Base-by-base conservation (phyloP, 805 yeast species). In the Zygosaccharomyces pseudorouxii region DNA sequence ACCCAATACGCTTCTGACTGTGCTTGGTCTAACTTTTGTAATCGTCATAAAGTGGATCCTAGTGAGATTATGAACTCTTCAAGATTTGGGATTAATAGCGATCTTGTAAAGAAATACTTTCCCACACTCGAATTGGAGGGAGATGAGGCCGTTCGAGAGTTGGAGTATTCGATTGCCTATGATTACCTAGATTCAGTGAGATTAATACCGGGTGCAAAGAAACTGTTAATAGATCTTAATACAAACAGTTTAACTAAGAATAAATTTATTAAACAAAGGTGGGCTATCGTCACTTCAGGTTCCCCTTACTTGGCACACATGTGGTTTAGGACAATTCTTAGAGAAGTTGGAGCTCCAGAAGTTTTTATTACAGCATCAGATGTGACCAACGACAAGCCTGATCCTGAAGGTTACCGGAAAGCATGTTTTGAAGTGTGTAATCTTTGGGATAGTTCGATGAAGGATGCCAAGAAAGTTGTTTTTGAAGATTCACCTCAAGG, bases 401-500 rank as follows among this genome's bases (percentile, higher is more conserved):
- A 86, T 69, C 95, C 95, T 6, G 80, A 80, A 70, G 92, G 93
- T 38, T 86, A 86, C 70, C 69, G 73, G 40, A 58, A 65, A 54
- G 87, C 85, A 42, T 56, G 65, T 35, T 80, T 77, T 47, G 80
- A 76, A 52, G 73, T 89, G 55, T 74, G 86, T 48, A 51, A 57
- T 46, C 51, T 42, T 25, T 64, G 63, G 58, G 55, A 57, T 4
- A 47, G 52, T 18, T 53, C 57, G 37, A 57, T 55, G 19, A 46
- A 57, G 2, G 49, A 54, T 5, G 64, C 61, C 49, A 64, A 61
- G 45, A 59, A 68, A 14, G 85, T 85, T 23, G 88, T 83, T 10
- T 86, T 86, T 64, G 95, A 86, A 71, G 95, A 86, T 64, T 92
- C 93, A 18, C 89, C 89, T 31, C 89, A 88, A 31, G 93, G 95